Conservation (phyloP, 257 asterid species). For the Gardenia jasminoides region DNA sequence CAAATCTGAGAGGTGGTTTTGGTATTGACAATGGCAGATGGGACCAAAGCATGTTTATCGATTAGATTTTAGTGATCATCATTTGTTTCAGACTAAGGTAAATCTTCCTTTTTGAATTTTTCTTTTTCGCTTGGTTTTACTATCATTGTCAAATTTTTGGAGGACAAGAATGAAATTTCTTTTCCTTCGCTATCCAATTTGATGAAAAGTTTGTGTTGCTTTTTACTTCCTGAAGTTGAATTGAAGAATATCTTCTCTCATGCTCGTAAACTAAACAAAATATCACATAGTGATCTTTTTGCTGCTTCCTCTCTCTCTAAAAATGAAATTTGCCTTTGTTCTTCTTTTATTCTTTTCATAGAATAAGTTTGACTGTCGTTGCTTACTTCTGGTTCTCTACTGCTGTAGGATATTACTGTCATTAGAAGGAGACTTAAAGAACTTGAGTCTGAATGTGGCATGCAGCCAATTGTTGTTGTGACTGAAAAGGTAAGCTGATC, state of each 20-base stretch:
- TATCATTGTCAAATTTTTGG: neutral
- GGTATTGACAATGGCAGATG: slow-evolving; percentile 54
- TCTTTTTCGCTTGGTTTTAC: slow-evolving; percentile 5
- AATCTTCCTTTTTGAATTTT: neutral
- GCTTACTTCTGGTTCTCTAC: slow-evolving; percentile 19
- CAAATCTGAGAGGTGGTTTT: slow-evolving; percentile 12
- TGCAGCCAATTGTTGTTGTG: slow-evolving; percentile 57
- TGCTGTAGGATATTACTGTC: slow-evolving; percentile 55
- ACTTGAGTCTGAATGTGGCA: slow-evolving; percentile 51
- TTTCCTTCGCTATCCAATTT: neutral
- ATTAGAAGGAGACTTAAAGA: slow-evolving; percentile 55
- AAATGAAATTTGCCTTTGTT: too few species aligned
- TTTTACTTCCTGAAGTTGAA: neutral
- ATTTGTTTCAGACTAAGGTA: slow-evolving; percentile 63
- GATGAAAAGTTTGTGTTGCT: neutral
- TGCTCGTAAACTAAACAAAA: neutral
- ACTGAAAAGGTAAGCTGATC: slow-evolving; percentile 77
- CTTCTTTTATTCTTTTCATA: neutral
- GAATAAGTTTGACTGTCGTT: neutral
- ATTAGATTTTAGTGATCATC: slow-evolving; percentile 88
- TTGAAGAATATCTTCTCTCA: neutral
- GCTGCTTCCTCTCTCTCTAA: too few species aligned
- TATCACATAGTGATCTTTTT: neutral
- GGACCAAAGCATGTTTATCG: slow-evolving; percentile 68
- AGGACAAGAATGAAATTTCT: neutral